These are phyloP conservation scores for Salix suchowensis DNA, from an alignment of 345 rosid genomes.

Conservation along the genomic window DNA sequence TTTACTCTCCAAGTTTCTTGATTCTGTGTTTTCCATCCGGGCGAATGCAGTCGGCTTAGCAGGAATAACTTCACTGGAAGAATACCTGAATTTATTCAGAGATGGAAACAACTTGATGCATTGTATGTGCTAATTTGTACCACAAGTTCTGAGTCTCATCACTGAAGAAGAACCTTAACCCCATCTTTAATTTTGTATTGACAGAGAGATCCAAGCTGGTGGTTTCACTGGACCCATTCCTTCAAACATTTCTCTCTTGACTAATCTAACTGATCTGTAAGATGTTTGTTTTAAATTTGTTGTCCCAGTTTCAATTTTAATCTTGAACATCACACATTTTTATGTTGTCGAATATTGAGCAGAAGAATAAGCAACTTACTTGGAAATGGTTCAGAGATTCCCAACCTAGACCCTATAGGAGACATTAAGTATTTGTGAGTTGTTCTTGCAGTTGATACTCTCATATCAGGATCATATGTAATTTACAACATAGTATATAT, in stretches of 20 bases:
- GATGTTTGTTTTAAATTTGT: background rate
- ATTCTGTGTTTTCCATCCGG: background rate
- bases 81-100: slow-evolving; percentile 6
- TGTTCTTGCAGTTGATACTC: background rate
- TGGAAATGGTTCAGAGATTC: slow-evolving; percentile 14
- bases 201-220: slow-evolving; percentile 18
- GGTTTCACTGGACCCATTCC: slow-evolving; percentile 22
- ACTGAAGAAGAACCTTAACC: background rate
- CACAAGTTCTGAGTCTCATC: background rate
- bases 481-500: background rate
- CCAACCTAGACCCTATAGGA: background rate
- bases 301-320: background rate
- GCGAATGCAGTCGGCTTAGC: slow-evolving; percentile 14
- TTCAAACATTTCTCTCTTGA: slow-evolving; percentile 3
- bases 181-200: background rate
- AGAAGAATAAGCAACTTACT: slow-evolving; percentile 14
- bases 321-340: background rate
- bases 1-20: too few relatives aligned
- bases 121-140: background rate
- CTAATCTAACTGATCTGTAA: slow-evolving; percentile 8
- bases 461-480: background rate
- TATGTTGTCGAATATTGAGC: background rate
- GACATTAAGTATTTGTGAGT: slow-evolving; percentile 4
- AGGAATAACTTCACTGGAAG: slow-evolving; percentile 14
- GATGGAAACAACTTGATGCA: slow-evolving; percentile 1